Conservation (phyloP, 164 flowering plant species). For the Tetracentron sinense region DNA sequence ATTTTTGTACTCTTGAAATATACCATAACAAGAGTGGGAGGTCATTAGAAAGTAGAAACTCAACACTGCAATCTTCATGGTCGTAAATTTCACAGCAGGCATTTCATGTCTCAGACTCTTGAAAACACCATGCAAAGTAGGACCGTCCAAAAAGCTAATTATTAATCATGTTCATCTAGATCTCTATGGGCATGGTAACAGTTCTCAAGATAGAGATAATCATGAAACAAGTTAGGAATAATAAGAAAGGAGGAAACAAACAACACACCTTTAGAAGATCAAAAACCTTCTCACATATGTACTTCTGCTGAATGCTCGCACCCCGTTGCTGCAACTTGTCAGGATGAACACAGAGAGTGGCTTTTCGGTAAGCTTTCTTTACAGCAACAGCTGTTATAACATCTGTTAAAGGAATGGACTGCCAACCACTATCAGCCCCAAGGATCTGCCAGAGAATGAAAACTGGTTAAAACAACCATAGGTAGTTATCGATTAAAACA, state of each 20-base stretch:
- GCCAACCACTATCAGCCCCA: slow-evolving; percentile 93
- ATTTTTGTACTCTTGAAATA: too few relatives aligned
- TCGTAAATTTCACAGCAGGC: neutral
- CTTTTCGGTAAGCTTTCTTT: slow-evolving; percentile 85
- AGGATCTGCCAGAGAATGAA: slow-evolving; percentile 56
- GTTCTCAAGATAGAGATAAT: too few relatives aligned
- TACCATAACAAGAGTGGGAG: too few relatives aligned
- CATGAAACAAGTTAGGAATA: neutral
- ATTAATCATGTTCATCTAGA: too few relatives aligned
- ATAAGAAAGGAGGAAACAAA: neutral
- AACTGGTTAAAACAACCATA: neutral
- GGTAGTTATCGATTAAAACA: too few relatives aligned
- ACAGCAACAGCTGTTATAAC: slow-evolving; percentile 70
- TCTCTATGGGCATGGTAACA: too few relatives aligned
- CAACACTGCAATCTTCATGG: too few relatives aligned
- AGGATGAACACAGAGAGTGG: slow-evolving; percentile 88
- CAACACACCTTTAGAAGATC: slow-evolving; percentile 83
- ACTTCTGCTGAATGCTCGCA: slow-evolving; percentile 83
- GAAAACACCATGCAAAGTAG: neutral
- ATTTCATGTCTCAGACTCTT: neutral
- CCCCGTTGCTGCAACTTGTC: slow-evolving; percentile 95
- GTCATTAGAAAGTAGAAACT: too few relatives aligned
- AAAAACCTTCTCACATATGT: slow-evolving; percentile 90
- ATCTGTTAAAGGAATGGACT: slow-evolving; percentile 75
- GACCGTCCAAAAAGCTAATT: too few relatives aligned